Conservation (phyloP, 169 alveolate species). For the Plasmodium vivax region DNA sequence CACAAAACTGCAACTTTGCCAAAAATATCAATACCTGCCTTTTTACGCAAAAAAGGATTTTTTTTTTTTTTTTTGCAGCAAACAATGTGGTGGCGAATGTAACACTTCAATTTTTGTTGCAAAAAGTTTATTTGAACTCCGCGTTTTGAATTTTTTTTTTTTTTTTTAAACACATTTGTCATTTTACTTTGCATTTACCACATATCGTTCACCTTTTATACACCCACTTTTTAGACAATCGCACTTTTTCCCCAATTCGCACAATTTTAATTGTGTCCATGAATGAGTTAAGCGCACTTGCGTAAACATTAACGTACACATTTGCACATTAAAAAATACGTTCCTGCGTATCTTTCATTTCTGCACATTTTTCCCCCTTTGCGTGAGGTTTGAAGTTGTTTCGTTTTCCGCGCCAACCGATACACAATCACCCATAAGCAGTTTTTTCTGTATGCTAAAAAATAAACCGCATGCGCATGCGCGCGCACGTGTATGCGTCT, state of each 20-base stretch:
- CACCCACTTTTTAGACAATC: neutral
- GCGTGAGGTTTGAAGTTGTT: neutral
- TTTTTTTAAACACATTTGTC: neutral
- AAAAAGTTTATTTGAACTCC: neutral
- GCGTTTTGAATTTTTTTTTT: neutral
- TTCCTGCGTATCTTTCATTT: neutral
- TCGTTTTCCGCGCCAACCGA: neutral
- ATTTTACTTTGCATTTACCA: neutral
- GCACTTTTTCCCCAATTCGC: neutral
- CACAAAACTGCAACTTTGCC: neutral
- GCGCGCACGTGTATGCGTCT: neutral
- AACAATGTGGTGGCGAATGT: neutral
- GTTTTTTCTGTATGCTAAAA: neutral
- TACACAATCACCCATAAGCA: neutral
- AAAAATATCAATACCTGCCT: neutral
- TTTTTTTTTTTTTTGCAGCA: neutral
- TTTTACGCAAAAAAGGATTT: neutral
- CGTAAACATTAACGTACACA: neutral
- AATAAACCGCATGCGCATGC: neutral
- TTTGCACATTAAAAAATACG: neutral
- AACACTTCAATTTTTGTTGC: neutral
- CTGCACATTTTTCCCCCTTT: neutral
- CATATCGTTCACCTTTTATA: neutral
- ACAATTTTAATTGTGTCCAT: constrained; percentile 5
- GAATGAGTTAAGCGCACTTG: neutral